Evolutionary conservation across 192 early-diverging fungal genomes (phyloP).

Genomic region (Backusella parvicylindrica): DNA sequence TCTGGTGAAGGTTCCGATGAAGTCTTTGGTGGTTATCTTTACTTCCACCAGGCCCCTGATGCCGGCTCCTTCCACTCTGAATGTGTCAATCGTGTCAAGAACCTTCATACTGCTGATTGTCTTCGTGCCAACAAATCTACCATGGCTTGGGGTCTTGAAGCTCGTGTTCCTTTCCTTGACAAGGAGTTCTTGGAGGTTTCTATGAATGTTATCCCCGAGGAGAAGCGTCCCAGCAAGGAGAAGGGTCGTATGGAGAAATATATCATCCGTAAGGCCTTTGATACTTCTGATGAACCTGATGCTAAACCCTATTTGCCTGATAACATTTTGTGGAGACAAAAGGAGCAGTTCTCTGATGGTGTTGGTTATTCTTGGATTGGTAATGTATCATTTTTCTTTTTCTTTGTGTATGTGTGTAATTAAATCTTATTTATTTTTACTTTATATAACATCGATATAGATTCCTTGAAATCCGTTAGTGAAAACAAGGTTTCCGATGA

Average conservation of each 20-base stretch:
- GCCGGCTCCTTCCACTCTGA: slow-evolving; percentile 85
- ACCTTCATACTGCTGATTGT: slow-evolving; percentile 95
- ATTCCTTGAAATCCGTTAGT: slow-evolving; percentile 81
- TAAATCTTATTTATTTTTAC: neutral
- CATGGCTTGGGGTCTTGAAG: slow-evolving; percentile 99
- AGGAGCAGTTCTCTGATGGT: slow-evolving; percentile 99
- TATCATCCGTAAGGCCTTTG: slow-evolving; percentile 94
- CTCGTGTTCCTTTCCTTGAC: slow-evolving; percentile 97
- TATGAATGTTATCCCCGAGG: slow-evolving; percentile 82
- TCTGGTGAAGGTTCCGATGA: slow-evolving; percentile 97
- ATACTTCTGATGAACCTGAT: slow-evolving; percentile 70
- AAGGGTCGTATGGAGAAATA: slow-evolving; percentile 90
- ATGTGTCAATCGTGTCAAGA: slow-evolving; percentile 89
- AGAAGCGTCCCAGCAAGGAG: slow-evolving; percentile 66
- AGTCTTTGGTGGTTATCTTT: slow-evolving; percentile 97
- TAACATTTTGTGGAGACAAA: slow-evolving; percentile 95
- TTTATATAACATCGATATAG: neutral
- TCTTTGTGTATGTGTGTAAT: neutral
- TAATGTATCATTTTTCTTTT: too few species aligned
- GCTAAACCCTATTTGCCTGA: slow-evolving; percentile 79
- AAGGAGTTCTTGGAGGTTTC: slow-evolving; percentile 87
- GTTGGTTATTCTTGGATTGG: slow-evolving; percentile 98
- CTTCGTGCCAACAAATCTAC: slow-evolving; percentile 99
- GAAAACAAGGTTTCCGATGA: slow-evolving; percentile 72
- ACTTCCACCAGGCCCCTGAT: slow-evolving; percentile 92